These are phyloP conservation scores for Beauveria medogensis DNA, from an alignment of 2,329 filamentous ascomycete species.

Conservation along the genomic window DNA sequence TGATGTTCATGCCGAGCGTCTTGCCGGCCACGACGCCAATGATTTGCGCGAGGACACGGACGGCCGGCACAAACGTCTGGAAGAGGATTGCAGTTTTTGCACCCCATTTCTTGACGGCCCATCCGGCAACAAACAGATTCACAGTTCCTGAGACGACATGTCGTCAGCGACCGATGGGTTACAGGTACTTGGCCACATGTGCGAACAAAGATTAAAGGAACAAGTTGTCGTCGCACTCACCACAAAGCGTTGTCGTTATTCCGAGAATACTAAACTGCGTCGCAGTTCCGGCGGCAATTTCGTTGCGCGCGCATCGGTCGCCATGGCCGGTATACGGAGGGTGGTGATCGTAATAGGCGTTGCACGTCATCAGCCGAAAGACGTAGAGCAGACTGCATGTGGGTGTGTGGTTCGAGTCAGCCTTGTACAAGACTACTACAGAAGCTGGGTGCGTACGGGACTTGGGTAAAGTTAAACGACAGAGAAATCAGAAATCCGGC, in stretches of 20 bases:
- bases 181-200: not conserved
- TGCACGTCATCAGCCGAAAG: slow-evolving; percentile 65
- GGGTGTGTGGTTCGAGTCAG: too few species aligned
- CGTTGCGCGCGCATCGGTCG: slow-evolving; percentile 51
- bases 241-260: slow-evolving; percentile 60
- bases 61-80: slow-evolving; percentile 56
- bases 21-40: slow-evolving; percentile 55
- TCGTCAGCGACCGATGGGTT: not conserved
- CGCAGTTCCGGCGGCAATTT: slow-evolving; percentile 58
- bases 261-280: slow-evolving; percentile 56
- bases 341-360: slow-evolving; percentile 56
- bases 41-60: slow-evolving; percentile 56
- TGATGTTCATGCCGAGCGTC: slow-evolving; percentile 55
- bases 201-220: not conserved
- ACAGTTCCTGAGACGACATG: slow-evolving; percentile 30
- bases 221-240: slow-evolving; percentile 21
- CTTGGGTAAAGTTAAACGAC: slow-evolving; percentile 41
- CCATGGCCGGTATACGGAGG: slow-evolving; percentile 37
- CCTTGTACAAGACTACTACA: too few species aligned
- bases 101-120: slow-evolving; percentile 58
- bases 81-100: slow-evolving; percentile 53
- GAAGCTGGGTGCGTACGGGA: slow-evolving; percentile 30
- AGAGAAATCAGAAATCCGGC: slow-evolving; percentile 52
- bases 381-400: slow-evolving; percentile 46
- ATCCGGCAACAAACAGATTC: slow-evolving; percentile 60